A percentile compares a stretch with the other conserved stretches of the same genome.
These are phyloP conservation scores for Dryas drummondii DNA, from an alignment of 306 rosid genomes.

Conservation along the genomic window DNA sequence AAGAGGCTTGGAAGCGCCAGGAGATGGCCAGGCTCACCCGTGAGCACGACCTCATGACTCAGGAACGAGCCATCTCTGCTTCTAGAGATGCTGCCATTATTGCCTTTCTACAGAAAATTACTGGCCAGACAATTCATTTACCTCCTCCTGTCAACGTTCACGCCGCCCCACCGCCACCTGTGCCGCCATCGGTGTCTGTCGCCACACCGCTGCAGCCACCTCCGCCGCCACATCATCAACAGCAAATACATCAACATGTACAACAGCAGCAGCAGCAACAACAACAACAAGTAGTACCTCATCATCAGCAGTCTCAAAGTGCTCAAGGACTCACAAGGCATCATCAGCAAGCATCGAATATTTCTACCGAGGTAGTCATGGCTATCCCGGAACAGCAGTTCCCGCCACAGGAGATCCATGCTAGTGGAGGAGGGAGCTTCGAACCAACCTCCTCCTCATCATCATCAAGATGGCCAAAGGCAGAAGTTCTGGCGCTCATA, in stretches of 20 bases:
- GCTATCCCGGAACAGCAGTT: constrained; percentile 26
- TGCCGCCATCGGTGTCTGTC: constrained; percentile 13
- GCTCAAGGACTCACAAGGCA: background rate
- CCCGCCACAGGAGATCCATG: constrained; percentile 8
- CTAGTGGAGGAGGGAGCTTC: constrained; percentile 15
- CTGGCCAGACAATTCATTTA: constrained; percentile 42
- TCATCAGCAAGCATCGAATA: background rate
- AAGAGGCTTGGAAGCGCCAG: constrained; percentile 49
- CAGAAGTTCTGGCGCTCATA: constrained; percentile 42
- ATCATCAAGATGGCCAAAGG: constrained; percentile 52
- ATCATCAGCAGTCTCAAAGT: constrained; percentile 9
- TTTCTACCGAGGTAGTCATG: background rate
- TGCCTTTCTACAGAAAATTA: constrained; percentile 44
- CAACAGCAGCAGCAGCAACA: background rate
- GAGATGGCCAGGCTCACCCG: constrained; percentile 39
- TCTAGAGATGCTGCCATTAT: constrained; percentile 48
- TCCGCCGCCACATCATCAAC: background rate
- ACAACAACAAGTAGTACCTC: background rate
- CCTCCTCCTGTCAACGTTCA: constrained; percentile 26
- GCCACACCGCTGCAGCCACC: background rate
- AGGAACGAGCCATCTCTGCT: constrained; percentile 41
- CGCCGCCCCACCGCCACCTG: constrained; percentile 15
- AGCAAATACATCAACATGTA: background rate
- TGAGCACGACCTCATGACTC: constrained; percentile 39
- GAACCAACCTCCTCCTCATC: constrained; percentile 36